Evolutionary conservation across 2,329 filamentous ascomycete genomes (phyloP), one percentile per base, ranked within the genome.

Genomic region (Diaporthe eres): DNA sequence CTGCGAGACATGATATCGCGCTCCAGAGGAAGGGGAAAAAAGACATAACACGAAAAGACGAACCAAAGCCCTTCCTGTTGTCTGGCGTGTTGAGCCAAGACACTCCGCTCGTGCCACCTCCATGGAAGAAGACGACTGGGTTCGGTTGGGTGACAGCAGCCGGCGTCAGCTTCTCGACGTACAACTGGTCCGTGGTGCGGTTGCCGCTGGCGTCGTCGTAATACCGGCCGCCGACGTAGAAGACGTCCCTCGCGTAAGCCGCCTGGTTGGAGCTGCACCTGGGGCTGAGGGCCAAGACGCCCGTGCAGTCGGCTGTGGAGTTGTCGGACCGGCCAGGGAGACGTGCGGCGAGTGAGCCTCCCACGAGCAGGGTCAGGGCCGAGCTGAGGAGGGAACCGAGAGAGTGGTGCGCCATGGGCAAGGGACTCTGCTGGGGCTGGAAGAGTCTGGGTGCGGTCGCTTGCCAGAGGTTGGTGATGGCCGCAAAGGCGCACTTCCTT

Each of bases 21-120:
- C 12, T 12, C 8, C 22, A 15, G 31, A 31, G 31, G 31, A 15
- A 28, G 12, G 55, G 31, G 8, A 37, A 25, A n/a, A 10, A 13
- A n/a, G 9, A 37, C 5, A 37, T n/a, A 17, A 3, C 1, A 25
- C 5, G 19, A 28, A 28, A 28, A 17, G 15, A 63, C n/a, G 39
- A 37, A 68, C 63, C 65, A 83, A 85, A 86, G n/a, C 85, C 85
- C 73, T 80, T 81, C 19, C 85, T 82, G 55, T 82, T 82, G 75
- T 86, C 85, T 2, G 86, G 85, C 15, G 84, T 87, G 71, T 84
- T 83, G 19, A 87, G 80, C 79, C 82, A 82, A 34, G 81, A 81
- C 55, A 82, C 80, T 39, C 80, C 81, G 5, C 81, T 81, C 19
- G 81, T 79, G 12, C 80, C 82, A 25, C 81, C 81, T 44, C 82